Percentiles rank a stretch among this genome's conserved stretches.
phyloP scores from a whole-genome alignment of 2,329 filamentous ascomycete genomes.

The Nemania sp. region DNA sequence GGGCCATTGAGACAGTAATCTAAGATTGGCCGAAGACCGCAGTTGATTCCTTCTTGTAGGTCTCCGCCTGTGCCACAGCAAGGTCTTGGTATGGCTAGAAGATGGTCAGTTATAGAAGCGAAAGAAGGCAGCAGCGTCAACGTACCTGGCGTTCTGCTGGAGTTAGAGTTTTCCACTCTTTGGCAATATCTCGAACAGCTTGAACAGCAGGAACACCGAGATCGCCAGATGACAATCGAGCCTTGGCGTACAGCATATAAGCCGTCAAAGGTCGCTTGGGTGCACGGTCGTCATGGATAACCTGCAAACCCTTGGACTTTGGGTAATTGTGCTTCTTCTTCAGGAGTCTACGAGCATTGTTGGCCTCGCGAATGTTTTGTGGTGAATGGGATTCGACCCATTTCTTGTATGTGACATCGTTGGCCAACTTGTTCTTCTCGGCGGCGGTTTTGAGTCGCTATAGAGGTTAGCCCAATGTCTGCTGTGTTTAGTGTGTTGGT shows the following conservation, averaged over 20 bases:
- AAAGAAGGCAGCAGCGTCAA: neutral
- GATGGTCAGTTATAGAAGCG: slow-evolving; percentile 25
- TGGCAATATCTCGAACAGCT: slow-evolving; percentile 33
- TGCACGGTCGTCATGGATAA: slow-evolving; percentile 52
- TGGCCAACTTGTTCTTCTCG: slow-evolving; percentile 46
- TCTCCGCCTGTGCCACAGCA: slow-evolving; percentile 35
- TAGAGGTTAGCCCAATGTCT: slow-evolving; percentile 21
- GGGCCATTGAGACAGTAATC: no score
- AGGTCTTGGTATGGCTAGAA: slow-evolving; percentile 43
- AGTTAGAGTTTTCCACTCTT: slow-evolving; percentile 50
- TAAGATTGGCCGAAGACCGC: slow-evolving; percentile 30
- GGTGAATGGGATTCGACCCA: slow-evolving; percentile 53
- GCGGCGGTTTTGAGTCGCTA: slow-evolving; percentile 44
- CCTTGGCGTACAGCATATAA: slow-evolving; percentile 45
- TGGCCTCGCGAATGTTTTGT: slow-evolving; percentile 49
- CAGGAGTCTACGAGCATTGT: slow-evolving; percentile 50
- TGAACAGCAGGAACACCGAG: slow-evolving; percentile 20
- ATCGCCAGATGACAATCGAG: slow-evolving; percentile 42
- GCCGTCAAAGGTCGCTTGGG: slow-evolving; percentile 45
- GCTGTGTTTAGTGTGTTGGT: neutral
- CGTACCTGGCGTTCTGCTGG: slow-evolving; percentile 48
- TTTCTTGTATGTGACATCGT: slow-evolving; percentile 45
- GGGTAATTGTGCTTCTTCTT: slow-evolving; percentile 41
- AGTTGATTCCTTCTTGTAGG: slow-evolving; percentile 39
- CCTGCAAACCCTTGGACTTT: slow-evolving; percentile 26